These are phyloP conservation scores for Mallotus repandus DNA, from an alignment of 441 rosid species.

Conservation along the genomic window DNA sequence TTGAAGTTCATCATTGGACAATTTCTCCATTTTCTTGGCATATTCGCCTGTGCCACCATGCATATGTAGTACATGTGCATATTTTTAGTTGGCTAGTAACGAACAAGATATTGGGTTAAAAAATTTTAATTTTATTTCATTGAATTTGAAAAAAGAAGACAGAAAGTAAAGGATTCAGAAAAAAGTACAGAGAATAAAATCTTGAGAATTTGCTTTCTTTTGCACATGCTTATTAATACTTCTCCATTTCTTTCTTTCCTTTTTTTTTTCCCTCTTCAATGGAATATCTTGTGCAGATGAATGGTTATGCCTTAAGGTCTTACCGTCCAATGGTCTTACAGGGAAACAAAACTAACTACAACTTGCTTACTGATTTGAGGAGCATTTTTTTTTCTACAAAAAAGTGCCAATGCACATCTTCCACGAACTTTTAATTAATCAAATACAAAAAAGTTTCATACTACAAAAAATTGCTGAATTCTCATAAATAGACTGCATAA, in stretches of 20 bases:
- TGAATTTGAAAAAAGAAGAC: background rate
- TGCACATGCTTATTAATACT: background rate
- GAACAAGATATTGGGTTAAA: too few species aligned
- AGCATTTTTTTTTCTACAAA: background rate
- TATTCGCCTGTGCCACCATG: background rate
- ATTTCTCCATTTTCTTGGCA: background rate
- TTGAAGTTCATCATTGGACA: background rate
- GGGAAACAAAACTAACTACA: background rate
- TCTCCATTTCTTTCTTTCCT: background rate
- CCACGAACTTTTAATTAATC: too few species aligned
- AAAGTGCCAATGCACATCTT: too few species aligned
- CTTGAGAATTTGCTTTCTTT: conserved; percentile 9
- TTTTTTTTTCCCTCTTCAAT: background rate
- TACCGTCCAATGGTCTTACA: background rate
- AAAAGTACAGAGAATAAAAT: conserved; percentile 25
- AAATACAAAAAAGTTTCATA: too few species aligned
- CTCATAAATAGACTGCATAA: too few species aligned
- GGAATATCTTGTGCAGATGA: background rate
- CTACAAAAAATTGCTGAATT: too few species aligned
- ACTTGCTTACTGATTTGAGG: background rate
- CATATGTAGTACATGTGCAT: background rate
- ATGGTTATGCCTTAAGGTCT: background rate
- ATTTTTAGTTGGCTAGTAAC: background rate
- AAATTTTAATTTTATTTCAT: background rate
- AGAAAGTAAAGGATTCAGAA: conserved; percentile 17